phyloP scores from a whole-genome alignment of 2,329 filamentous ascomycete species.

The Pyrenophora graminea region DNA sequence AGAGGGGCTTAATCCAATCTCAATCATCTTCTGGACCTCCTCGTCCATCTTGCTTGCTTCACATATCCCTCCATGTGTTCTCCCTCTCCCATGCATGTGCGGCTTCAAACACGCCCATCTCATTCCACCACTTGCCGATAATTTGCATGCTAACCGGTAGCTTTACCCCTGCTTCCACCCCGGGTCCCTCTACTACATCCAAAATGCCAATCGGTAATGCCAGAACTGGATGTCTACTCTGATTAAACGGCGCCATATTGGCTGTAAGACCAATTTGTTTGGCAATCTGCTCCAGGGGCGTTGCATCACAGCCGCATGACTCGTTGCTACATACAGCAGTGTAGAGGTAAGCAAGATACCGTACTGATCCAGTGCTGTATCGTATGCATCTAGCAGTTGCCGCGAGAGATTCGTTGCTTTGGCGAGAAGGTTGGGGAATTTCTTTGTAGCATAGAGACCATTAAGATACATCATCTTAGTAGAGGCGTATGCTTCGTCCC shows the following conservation, averaged over 20 bases:
- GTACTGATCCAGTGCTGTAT: constrained; percentile 47
- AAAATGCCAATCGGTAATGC: constrained; percentile 57
- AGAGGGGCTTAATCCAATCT: too few relatives aligned
- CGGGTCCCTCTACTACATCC: constrained; percentile 47
- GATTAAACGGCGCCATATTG: constrained; percentile 63
- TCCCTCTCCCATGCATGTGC: constrained; percentile 55
- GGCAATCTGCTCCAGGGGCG: constrained; percentile 53
- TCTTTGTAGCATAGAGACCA: constrained; percentile 53
- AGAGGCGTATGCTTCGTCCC: constrained; percentile 55
- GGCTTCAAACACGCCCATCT: constrained; percentile 52
- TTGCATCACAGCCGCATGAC: constrained; percentile 47
- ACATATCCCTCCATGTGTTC: constrained; percentile 51
- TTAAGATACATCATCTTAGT: constrained; percentile 62
- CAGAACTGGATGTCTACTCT: constrained; percentile 61
- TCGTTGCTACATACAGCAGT: constrained; percentile 54
- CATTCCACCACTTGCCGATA: constrained; percentile 58
- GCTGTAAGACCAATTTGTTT: constrained; percentile 59
- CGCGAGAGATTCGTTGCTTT: constrained; percentile 56
- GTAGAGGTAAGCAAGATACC: constrained; percentile 57
- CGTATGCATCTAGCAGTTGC: constrained; percentile 54
- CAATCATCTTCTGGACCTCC: too few relatives aligned
- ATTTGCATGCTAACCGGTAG: constrained; percentile 62
- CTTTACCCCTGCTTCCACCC: constrained; percentile 25
- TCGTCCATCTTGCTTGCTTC: background rate
- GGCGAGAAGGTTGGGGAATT: constrained; percentile 54